A percentile compares a stretch with the other conserved stretches of the same genome.
phyloP scores from a whole-genome alignment of 768 basidiomycete species.

The Auricularia auricula-judae region DNA sequence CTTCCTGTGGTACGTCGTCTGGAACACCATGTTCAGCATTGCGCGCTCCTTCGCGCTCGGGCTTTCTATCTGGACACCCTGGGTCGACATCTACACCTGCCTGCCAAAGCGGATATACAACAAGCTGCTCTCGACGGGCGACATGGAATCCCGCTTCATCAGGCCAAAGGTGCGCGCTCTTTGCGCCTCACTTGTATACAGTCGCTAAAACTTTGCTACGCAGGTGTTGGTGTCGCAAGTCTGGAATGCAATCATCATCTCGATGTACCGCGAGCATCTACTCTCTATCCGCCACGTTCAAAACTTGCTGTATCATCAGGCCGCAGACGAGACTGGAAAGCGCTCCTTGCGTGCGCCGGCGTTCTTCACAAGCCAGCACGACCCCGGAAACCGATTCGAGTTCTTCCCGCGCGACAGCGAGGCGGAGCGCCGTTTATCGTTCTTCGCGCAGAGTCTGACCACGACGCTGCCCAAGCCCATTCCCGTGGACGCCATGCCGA shows the following conservation, averaged over 20 bases:
- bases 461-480: constrained; percentile 92
- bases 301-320: constrained; percentile 92
- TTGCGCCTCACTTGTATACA: not conserved
- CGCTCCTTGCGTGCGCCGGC: constrained; percentile 91
- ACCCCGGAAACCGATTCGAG: constrained; percentile 56
- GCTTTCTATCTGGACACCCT: constrained; percentile 97
- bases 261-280: constrained; percentile 98
- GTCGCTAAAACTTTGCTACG: constrained; percentile 11
- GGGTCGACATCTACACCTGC: constrained; percentile 94
- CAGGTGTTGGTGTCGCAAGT: constrained; percentile 91
- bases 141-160: constrained; percentile 95
- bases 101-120: constrained; percentile 97
- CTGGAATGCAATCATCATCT: constrained; percentile 99
- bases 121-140: constrained; percentile 86
- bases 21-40: constrained; percentile 92
- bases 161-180: constrained; percentile 70
- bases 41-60: constrained; percentile 85
- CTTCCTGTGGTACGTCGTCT: constrained; percentile 99
- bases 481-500: constrained; percentile 97
- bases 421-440: constrained; percentile 95
- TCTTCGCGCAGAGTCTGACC: constrained; percentile 96
- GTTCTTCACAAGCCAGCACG: constrained; percentile 89
- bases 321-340: constrained; percentile 74
- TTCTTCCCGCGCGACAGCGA: constrained; percentile 94
- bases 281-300: constrained; percentile 98